Percentiles rank a stretch among this genome's conserved stretches.
phyloP scores from a whole-genome alignment of 768 basidiomycete genomes.

The Fomitopsis serialis region DNA sequence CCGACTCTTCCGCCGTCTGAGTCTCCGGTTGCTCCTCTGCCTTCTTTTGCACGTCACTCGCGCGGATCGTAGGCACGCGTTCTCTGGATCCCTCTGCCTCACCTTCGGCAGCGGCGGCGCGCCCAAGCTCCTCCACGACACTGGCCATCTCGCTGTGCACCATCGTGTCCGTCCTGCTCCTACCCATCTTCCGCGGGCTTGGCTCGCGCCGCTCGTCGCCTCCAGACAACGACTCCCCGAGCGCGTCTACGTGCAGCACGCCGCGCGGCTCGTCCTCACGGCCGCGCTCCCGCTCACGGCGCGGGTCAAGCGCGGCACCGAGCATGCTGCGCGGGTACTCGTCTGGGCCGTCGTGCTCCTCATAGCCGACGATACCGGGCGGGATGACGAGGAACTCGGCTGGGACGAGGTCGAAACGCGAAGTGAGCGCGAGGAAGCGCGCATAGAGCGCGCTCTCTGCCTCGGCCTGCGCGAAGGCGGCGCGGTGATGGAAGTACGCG shows the following conservation, averaged over 20 bases:
- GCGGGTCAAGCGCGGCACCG: constrained; percentile 34
- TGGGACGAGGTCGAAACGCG: constrained; percentile 77
- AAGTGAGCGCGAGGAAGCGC: constrained; percentile 80
- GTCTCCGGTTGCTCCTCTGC: background rate
- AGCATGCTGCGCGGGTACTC: constrained; percentile 23
- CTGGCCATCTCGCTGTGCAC: constrained; percentile 46
- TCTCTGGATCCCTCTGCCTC: background rate
- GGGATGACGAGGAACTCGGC: constrained; percentile 82
- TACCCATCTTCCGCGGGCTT: constrained; percentile 24
- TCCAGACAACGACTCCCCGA: background rate
- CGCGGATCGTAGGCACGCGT: background rate
- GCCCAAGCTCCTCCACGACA: constrained; percentile 32
- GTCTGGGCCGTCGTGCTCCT: constrained; percentile 17
- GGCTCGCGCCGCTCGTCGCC: constrained; percentile 22
- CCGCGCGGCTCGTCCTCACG: constrained; percentile 25
- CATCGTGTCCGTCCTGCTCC: constrained; percentile 72
- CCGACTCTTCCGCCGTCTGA: background rate
- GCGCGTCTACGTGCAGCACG: constrained; percentile 3
- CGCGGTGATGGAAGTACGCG: constrained; percentile 92
- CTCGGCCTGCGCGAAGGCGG: constrained; percentile 86
- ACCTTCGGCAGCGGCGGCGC: background rate
- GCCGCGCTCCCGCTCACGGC: constrained; percentile 2
- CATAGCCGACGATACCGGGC: constrained; percentile 26
- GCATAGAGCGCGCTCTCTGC: constrained; percentile 87
- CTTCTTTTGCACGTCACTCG: background rate